A percentile compares a stretch with the other conserved stretches of the same genome.
These are phyloP conservation scores for Rhytidiadelphus loreus DNA, from an alignment of 225 moss, liverwort and hornwort species.

Conservation along the genomic window DNA sequence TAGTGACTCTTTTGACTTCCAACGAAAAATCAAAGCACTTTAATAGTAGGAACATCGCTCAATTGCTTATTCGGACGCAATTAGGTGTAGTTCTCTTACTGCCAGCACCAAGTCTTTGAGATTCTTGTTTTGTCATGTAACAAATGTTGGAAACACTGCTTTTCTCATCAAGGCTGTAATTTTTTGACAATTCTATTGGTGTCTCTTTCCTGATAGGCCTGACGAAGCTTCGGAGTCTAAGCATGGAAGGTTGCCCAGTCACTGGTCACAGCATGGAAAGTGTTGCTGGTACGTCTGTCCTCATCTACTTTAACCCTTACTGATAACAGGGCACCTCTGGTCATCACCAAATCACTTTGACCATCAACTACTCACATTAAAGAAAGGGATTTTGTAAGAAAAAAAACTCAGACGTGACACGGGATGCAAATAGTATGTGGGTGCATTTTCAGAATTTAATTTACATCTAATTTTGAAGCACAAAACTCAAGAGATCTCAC, in stretches of 20 bases:
- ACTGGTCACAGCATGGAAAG: conserved; percentile 71
- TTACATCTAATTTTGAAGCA: neutral
- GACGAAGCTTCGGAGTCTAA: conserved; percentile 49
- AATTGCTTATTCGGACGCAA: neutral
- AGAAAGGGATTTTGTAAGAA: neutral
- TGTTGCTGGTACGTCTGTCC: conserved; percentile 43
- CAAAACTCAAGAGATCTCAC: neutral
- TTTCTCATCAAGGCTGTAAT: neutral
- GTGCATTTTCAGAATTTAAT: neutral
- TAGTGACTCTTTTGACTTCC: too few species aligned
- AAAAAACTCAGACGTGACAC: neutral
- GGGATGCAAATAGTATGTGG: neutral
- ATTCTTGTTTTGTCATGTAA: neutral
- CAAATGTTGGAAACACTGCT: neutral
- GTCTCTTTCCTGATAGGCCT: conserved; percentile 33
- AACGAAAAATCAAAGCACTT: neutral
- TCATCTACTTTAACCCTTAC: neutral
- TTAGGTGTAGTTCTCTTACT: neutral
- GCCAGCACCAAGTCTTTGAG: neutral
- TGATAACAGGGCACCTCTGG: neutral
- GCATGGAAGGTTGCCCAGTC: conserved; percentile 88
- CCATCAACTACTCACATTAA: neutral
- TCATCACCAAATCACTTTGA: neutral
- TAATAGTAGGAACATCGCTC: neutral
- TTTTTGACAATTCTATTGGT: neutral